A percentile compares a stretch with the other conserved stretches of the same genome.
These are phyloP conservation scores for Jatropha curcas DNA, from an alignment of 345 rosid species.

Conservation along the genomic window DNA sequence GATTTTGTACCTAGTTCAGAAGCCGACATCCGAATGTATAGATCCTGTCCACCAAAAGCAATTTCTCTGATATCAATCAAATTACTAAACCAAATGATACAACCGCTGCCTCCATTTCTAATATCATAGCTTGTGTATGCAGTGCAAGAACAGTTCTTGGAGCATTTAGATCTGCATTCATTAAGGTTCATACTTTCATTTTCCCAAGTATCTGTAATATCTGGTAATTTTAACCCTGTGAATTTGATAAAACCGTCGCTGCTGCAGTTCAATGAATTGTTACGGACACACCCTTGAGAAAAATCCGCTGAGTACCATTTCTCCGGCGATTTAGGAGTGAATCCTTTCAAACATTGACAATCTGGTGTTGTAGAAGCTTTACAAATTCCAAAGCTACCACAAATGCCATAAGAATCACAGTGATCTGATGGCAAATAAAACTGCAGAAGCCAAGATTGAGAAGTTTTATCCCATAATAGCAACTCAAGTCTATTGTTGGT, in stretches of 20 bases:
- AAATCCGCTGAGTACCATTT: neutral
- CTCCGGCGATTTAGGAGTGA: neutral
- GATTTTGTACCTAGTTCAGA: conserved; percentile 25
- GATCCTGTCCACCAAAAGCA: neutral
- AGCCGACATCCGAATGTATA: conserved; percentile 13
- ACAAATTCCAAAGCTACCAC: conserved; percentile 4
- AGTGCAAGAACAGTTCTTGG: conserved; percentile 19
- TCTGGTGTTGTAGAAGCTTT: neutral
- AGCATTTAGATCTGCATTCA: conserved; percentile 22
- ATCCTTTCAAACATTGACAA: conserved; percentile 1
- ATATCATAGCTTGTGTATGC: conserved; percentile 16
- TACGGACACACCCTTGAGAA: neutral
- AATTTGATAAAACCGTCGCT: conserved; percentile 2
- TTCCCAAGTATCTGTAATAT: conserved; percentile 14
- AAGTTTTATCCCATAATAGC: neutral
- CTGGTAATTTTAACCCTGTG: conserved; percentile 13
- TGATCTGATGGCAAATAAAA: neutral
- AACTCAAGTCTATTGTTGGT: neutral
- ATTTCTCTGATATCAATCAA: conserved; percentile 14
- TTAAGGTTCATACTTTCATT: conserved; percentile 11
- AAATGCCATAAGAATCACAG: neutral
- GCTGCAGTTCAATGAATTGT: neutral
- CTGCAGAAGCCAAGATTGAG: neutral
- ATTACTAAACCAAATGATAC: conserved; percentile 17
- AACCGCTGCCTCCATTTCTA: conserved; percentile 17